Conservation (phyloP, 2,329 filamentous ascomycete species). For the Xylariaceae sp. region DNA sequence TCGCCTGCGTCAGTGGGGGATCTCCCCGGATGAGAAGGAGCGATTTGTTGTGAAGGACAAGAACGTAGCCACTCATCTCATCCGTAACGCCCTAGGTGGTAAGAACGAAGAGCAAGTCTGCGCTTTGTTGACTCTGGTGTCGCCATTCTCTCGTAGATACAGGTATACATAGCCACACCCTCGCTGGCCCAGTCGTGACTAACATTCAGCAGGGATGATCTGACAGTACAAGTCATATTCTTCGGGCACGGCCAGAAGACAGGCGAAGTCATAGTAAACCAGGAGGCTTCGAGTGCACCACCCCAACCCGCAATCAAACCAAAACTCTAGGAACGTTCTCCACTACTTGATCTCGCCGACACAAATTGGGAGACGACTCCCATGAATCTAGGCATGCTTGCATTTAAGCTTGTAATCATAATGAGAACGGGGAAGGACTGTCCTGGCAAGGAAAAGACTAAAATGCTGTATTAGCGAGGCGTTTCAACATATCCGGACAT, state of each 20-base stretch:
- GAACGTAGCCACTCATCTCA: slow-evolving; percentile 92
- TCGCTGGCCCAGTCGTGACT: slow-evolving; percentile 8
- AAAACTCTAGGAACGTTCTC: slow-evolving; percentile 25
- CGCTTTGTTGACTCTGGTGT: slow-evolving; percentile 83
- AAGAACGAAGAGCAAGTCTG: slow-evolving; percentile 92
- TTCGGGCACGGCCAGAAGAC: slow-evolving; percentile 78
- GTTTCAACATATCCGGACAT: no score
- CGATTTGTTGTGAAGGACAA: slow-evolving; percentile 94
- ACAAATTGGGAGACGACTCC: no score
- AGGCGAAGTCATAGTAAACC: slow-evolving; percentile 77
- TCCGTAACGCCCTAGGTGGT: slow-evolving; percentile 90
- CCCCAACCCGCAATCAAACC: slow-evolving; percentile 26
- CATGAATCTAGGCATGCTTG: no score
- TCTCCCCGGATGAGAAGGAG: slow-evolving; percentile 66
- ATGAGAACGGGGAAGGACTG: no score
- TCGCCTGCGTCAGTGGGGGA: slow-evolving; percentile 85
- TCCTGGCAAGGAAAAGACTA: no score
- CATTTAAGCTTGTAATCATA: no score
- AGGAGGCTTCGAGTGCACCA: slow-evolving; percentile 71
- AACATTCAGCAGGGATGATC: slow-evolving; percentile 66
- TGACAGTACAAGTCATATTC: slow-evolving; percentile 98
- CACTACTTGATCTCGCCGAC: no score
- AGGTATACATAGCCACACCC: slow-evolving; percentile 52
- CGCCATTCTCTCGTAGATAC: slow-evolving; percentile 87
- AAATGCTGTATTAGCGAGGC: no score